Evolutionary conservation across 371 early-diverging fungal genomes (phyloP), one percentile per base, ranked within the genome.

Genomic region (Zopfochytrium polystomum): DNA sequence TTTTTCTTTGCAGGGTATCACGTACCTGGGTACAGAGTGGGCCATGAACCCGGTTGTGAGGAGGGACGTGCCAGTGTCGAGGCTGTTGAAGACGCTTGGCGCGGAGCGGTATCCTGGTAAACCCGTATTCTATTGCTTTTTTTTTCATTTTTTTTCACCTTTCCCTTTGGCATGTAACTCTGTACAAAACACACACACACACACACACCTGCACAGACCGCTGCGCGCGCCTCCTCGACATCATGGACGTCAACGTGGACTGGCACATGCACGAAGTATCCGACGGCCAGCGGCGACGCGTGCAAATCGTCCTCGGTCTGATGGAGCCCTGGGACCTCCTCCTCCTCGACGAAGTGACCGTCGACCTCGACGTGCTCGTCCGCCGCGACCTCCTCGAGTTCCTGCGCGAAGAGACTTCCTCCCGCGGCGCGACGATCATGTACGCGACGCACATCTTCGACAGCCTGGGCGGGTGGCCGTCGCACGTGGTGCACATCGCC

Each of bases 21-120:
- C 87, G 2, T 90, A 90, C 67, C 75, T 90, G 15, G 91, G 91
- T 4, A 87, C 90, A 13, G 91, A 90, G 68, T 90, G 90, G 90
- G 87, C 85, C 3, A 65, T 50, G 25, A 74, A 77, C 56, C 74
- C 73, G 9, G 55, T 74, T 50, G 73, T 78, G 20, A 49, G 80
- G 29, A 66, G 85, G 0, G 91, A 90, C 61, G 70, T 91, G 5
- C 67, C 79, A 0, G 91, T 91, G 0, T 77, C 80, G 1, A 75
- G 82, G 55, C 70, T 90, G 30, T 67, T 91, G n/a, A 79, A 83
- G 55, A 82, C 85, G 11, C 78, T 86, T 67, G 86, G 86, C 33
- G 87, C 87, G 31, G 77, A 82, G 49, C 65, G 80, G 38, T 75
- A 86, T 74, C 81, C 77, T 0, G 87, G 87, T 22, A 75, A 90